These are phyloP conservation scores for Barnettozyma wickerhamii DNA, from an alignment of 805 yeast genomes.

Conservation along the genomic window DNA sequence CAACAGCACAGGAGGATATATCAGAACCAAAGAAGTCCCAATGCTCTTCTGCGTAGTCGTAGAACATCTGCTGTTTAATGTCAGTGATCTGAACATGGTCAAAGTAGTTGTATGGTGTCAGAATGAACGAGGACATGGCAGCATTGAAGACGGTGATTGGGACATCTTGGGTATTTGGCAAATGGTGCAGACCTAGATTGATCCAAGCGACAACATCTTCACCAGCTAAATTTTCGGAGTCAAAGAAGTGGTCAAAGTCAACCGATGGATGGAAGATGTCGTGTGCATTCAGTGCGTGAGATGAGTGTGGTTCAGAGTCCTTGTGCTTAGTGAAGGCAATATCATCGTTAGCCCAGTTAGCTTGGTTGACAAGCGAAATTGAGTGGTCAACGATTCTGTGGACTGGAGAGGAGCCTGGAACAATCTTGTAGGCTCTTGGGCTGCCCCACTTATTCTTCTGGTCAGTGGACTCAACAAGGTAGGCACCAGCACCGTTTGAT, in stretches of 20 bases:
- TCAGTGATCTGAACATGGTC: constrained; percentile 23
- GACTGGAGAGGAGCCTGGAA: constrained; percentile 20
- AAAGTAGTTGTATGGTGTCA: constrained; percentile 28
- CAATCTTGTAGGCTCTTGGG: constrained; percentile 27
- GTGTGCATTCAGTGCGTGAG: constrained; percentile 21
- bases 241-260: constrained; percentile 21
- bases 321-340: constrained; percentile 22
- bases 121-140: constrained; percentile 21
- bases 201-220: constrained; percentile 28
- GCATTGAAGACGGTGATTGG: constrained; percentile 27
- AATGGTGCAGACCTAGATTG: constrained; percentile 26
- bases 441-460: constrained; percentile 23
- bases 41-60: constrained; percentile 15
- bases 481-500: constrained; percentile 23
- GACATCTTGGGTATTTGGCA: constrained; percentile 28
- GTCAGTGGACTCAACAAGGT: constrained; percentile 23
- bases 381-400: constrained; percentile 20
- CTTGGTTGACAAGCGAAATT: constrained; percentile 16
- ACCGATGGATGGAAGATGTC: constrained; percentile 23
- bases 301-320: constrained; percentile 24
- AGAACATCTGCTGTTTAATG: constrained; percentile 22
- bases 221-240: constrained; percentile 24
- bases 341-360: constrained; percentile 24
- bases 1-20: constrained; percentile 14
- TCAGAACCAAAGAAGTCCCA: constrained; percentile 26